Evolutionary conservation across 768 basidiomycete genomes (phyloP), one percentile per base, ranked within the genome.

Genomic region (Artomyces pyxidatus): DNA sequence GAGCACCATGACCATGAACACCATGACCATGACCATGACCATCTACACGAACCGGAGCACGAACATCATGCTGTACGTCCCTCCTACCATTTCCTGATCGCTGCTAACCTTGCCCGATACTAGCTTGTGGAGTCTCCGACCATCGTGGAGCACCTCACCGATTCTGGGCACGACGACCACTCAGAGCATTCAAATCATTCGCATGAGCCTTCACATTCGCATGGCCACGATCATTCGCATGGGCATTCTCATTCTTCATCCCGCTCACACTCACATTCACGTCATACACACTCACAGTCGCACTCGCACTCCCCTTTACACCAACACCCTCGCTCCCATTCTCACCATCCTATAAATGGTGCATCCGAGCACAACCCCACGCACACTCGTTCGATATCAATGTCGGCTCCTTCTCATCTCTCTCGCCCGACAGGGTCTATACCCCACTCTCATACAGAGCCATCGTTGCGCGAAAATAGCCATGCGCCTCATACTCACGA

Each of bases 271-370:
- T 27, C 51, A 52, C 25, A 50, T 38, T 27, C 47, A 48, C 25
- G 46, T 45, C 52, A 61, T 29, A 48, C 54, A 22, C 55, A 61
- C 29, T 52, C 54, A 3, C 56, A 54, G 53, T 29, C 50, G 5
- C 60, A 59, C 52, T 54, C 54, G 39, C 60, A 57, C 43, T 56
- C 59, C 37, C 67, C 69, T 51, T 57, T 59, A 40, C 61, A 59
- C 26, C 49, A 53, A 3, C 59, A 60, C 39, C 56, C 58, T 11
- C 62, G 64, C 52, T 58, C 66, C 21, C 65, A 64, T 56, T 50
- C 61, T 50, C 51, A 64, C 48, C 38, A 54, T 16, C 47, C 55
- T 32, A 38, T 49, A 39, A 37, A 48, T 28, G 46, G 47, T 46
- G 38, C 19, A 16, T 17, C 17, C 43, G 26, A 19, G 25, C 28